Conservation (phyloP, 1,139 yeast species). For the Lizanozyma gosingica region DNA sequence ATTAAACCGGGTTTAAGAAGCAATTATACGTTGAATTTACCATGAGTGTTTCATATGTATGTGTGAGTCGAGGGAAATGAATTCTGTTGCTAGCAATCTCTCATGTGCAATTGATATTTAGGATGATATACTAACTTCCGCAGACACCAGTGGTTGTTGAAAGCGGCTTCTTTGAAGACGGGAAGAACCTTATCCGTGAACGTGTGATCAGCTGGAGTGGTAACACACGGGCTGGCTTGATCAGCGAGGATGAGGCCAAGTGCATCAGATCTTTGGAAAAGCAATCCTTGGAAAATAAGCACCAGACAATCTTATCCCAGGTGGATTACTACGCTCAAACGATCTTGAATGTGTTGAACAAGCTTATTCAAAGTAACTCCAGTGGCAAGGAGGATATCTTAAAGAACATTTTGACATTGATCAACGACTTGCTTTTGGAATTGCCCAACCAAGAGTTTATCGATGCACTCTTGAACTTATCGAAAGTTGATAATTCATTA, state of each 20-base stretch:
- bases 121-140: too few relatives aligned
- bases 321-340: conserved; percentile 49
- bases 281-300: conserved; percentile 30
- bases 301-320: conserved; percentile 32
- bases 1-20: too few relatives aligned
- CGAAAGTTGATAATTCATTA: conserved; percentile 37
- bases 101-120: not conserved
- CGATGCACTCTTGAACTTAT: conserved; percentile 34
- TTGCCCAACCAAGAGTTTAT: conserved; percentile 35
- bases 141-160: not conserved
- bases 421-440: conserved; percentile 50
- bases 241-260: conserved; percentile 59
- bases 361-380: conserved; percentile 28
- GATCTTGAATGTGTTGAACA: conserved; percentile 46
- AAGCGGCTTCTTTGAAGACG: not conserved
- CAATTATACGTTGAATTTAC: not conserved
- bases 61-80: too few relatives aligned
- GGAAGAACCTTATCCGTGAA: not conserved
- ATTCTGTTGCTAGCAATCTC: too few relatives aligned
- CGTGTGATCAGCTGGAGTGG: not conserved
- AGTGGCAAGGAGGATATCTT: conserved; percentile 58
- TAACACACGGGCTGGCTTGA: conserved; percentile 47
- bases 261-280: conserved; percentile 59
- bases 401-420: conserved; percentile 61
- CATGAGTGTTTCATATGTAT: not conserved